Percentiles rank a stretch among this genome's conserved stretches.
These are phyloP conservation scores for Nematodospora valgi DNA, from an alignment of 805 yeast genomes.

Conservation along the genomic window DNA sequence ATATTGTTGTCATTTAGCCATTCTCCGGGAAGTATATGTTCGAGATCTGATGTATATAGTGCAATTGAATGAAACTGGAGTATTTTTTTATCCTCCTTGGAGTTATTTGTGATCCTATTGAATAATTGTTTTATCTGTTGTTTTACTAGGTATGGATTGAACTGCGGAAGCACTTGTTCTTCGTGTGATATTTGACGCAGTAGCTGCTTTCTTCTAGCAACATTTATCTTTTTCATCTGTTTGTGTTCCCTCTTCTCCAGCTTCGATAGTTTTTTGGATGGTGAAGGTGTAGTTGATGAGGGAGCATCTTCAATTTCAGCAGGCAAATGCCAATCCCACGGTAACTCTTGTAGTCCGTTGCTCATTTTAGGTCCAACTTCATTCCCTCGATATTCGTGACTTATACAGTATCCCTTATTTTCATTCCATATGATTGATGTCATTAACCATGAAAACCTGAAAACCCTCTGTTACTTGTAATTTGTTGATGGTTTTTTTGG, in stretches of 20 bases:
- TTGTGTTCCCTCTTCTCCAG: slow-evolving; percentile 20
- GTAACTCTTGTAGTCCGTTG: slow-evolving; percentile 43
- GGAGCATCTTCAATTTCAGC: slow-evolving; percentile 9
- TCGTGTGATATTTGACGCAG: slow-evolving; percentile 9
- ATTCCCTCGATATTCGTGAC: background rate
- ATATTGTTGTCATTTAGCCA: slow-evolving; percentile 76
- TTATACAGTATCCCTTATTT: slow-evolving; percentile 12
- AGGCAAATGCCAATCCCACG: slow-evolving; percentile 23
- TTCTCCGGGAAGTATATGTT: slow-evolving; percentile 56
- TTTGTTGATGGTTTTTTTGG: too few species aligned
- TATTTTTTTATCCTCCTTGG: slow-evolving; percentile 20
- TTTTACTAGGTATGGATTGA: slow-evolving; percentile 14
- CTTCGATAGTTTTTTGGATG: slow-evolving; percentile 13
- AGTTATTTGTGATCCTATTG: background rate
- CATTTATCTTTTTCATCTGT: slow-evolving; percentile 20
- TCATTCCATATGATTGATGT: slow-evolving; percentile 11
- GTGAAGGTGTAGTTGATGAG: background rate
- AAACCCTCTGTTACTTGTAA: too few species aligned
- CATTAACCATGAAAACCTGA: slow-evolving; percentile 4
- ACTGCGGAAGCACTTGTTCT: slow-evolving; percentile 1
- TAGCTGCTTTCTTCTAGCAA: slow-evolving; percentile 15
- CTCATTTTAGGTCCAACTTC: slow-evolving; percentile 1
- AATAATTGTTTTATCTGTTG: slow-evolving; percentile 15
- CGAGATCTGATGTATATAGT: slow-evolving; percentile 55
- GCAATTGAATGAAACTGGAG: slow-evolving; percentile 56